A percentile compares a stretch with the other conserved stretches of the same genome.
Evolutionary conservation across 306 rosid genomes (phyloP).

Genomic region (Comarum palustre): DNA sequence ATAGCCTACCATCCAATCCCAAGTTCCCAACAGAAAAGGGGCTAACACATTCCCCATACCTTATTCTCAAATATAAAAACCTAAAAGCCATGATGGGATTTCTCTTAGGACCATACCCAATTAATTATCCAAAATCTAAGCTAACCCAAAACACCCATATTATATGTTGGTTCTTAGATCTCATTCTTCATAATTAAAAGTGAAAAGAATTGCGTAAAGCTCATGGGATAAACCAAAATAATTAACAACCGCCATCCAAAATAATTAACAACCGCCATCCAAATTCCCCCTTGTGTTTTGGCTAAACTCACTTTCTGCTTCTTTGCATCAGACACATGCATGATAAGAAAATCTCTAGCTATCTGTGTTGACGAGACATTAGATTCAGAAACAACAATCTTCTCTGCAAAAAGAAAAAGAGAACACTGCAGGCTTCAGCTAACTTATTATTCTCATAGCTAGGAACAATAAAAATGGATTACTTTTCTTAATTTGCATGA

Average conservation of each 20-base stretch:
- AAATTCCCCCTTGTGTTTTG: too few relatives aligned
- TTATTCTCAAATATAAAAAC: conserved; percentile 5
- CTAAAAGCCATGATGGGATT: conserved; percentile 28
- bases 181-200: conserved; percentile 9
- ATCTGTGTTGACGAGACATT: conserved; percentile 34
- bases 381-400: conserved; percentile 33
- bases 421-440: neutral
- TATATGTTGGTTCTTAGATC: conserved; percentile 4
- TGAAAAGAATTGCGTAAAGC: conserved; percentile 20
- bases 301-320: conserved; percentile 70
- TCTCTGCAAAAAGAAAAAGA: conserved; percentile 26
- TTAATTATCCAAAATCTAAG: conserved; percentile 16
- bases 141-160: neutral
- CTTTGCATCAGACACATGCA: conserved; percentile 59
- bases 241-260: conserved; percentile 35
- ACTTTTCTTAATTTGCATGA: neutral
- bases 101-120: conserved; percentile 17
- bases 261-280: too few relatives aligned
- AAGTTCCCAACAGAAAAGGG: conserved; percentile 10
- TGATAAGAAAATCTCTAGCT: conserved; percentile 18
- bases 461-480: neutral
- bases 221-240: conserved; percentile 36
- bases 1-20: conserved; percentile 15
- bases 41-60: conserved; percentile 19
- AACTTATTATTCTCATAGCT: neutral